Base-by-base conservation (phyloP, 495 filamentous ascomycete genomes). In the Schizothecium vesticola region DNA sequence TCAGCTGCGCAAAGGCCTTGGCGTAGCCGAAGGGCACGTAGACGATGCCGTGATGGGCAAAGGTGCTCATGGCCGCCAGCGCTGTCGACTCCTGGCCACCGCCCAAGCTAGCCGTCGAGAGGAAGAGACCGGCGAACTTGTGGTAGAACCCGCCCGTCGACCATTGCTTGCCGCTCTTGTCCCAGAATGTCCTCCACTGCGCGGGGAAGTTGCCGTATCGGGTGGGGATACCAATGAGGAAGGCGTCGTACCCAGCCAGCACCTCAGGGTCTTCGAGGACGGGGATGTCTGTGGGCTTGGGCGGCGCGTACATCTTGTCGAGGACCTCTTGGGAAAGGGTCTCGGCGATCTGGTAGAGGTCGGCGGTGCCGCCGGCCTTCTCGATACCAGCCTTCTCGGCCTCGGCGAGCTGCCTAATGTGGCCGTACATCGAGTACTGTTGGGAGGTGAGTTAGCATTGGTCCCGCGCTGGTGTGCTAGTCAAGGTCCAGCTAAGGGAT, bases 151-250 rank as follows among this genome's bases (percentile, higher is more conserved):
- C 89, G 68, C 94, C 92, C 21, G 78, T 76, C 51, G 78, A 72
- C 90, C 91, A 92, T 73, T 90, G 89, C 75, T 84, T 81, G 74
- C 92, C 92, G 26, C 91, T 91, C 78, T 85, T 83, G 84, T 96
- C 92, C 90, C 89, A 93, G 86, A 93, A 96, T 57, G 88, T 73
- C 86, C 94, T 97, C 91, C 91, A 98, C 82, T 99, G 95, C 28
- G 90, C 93, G 56, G 95, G 94, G 86, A 97, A 96, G 88, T 97
- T 99, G 78, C 95, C 95, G 83, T 91, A 99, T 66, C 95, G 90
- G n/a, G 95, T 99, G 31, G 95, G 95, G 80, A 99, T 93, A 73
- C 96, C 96, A 70, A 99, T 86, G 51, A 99, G 89, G 81, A 99
- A 89, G 76, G 84, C 95, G 76, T 98, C 93, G 82, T 95, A 97